Evolutionary conservation across 164 flowering plant species (phyloP).

Genomic region (Cinnamomum micranthum): DNA sequence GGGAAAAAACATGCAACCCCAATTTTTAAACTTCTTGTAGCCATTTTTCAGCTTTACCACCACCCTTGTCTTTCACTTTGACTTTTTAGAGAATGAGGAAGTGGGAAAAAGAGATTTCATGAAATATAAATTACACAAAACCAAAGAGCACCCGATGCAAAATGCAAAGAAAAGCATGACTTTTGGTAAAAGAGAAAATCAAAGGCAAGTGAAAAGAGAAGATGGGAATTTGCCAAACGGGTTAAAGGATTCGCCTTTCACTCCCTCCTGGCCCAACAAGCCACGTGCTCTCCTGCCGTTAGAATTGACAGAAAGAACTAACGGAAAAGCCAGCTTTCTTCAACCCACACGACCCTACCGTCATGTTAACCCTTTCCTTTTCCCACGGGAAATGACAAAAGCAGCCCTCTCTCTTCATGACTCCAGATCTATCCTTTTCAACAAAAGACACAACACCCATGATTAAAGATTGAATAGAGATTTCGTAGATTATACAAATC

Average conservation of each 20-base stretch:
- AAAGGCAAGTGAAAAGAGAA: background rate
- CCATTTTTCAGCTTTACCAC: background rate
- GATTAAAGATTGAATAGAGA: background rate
- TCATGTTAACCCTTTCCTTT: background rate
- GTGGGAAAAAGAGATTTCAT: background rate
- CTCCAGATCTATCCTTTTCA: conserved; percentile 1
- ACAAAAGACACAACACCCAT: conserved; percentile 2
- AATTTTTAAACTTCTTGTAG: background rate
- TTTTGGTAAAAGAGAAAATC: conserved; percentile 8
- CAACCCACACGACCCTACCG: background rate
- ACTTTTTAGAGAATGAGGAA: background rate
- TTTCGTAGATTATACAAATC: no score
- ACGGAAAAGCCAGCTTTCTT: background rate
- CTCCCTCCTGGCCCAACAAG: background rate
- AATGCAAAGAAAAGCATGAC: background rate
- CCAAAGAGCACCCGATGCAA: background rate
- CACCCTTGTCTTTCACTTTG: background rate
- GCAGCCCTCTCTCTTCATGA: background rate
- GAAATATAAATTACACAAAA: background rate
- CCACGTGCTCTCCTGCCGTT: conserved; percentile 6
- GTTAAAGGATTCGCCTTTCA: conserved; percentile 4
- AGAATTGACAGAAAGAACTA: conserved; percentile 1
- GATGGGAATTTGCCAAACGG: background rate
- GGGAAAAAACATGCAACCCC: background rate
- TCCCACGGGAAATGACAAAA: background rate